Conservation (phyloP, 352 stramenopile genomes). For the Phytophthora pistaciae region DNA sequence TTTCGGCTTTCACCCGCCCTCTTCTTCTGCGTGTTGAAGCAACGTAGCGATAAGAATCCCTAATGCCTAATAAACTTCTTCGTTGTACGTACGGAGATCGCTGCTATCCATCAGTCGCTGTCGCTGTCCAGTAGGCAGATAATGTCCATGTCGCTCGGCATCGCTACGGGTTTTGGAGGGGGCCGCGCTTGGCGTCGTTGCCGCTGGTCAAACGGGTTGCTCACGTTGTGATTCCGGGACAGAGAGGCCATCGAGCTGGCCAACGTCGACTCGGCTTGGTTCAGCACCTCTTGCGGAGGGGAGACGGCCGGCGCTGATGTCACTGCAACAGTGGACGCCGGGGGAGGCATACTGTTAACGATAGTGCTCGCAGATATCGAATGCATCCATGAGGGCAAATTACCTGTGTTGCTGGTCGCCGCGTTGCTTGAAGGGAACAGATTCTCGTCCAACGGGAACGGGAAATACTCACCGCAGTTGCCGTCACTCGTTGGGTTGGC, state of each 20-base stretch:
- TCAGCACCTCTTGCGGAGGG: conserved; percentile 36
- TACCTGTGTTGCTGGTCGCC: conserved; percentile 24
- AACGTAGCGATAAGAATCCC: conserved; percentile 19
- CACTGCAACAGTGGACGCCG: conserved; percentile 13
- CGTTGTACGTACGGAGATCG: conserved; percentile 5
- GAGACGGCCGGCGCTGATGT: conserved; percentile 19
- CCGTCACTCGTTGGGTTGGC: conserved; percentile 37
- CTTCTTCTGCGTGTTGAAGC: not conserved
- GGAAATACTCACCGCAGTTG: conserved; percentile 55
- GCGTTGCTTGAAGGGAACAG: conserved; percentile 47
- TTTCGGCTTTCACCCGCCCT: not conserved
- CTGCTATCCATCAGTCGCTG: conserved; percentile 55
- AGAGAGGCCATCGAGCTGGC: conserved; percentile 73
- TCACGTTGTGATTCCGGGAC: conserved; percentile 67
- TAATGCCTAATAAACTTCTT: conserved; percentile 27
- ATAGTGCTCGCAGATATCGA: conserved; percentile 49
- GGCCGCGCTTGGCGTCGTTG: conserved; percentile 30
- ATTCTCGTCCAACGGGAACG: conserved; percentile 69
- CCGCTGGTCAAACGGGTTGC: conserved; percentile 56
- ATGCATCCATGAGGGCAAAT: conserved; percentile 35
- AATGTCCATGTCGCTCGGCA: conserved; percentile 61
- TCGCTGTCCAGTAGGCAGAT: conserved; percentile 86
- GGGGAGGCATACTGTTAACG: conserved; percentile 34
- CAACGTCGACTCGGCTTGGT: conserved; percentile 55
- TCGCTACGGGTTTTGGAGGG: conserved; percentile 23